These are phyloP conservation scores for Aureobasidium sp. DNA, from an alignment of 2,329 filamentous ascomycete genomes.

Conservation along the genomic window DNA sequence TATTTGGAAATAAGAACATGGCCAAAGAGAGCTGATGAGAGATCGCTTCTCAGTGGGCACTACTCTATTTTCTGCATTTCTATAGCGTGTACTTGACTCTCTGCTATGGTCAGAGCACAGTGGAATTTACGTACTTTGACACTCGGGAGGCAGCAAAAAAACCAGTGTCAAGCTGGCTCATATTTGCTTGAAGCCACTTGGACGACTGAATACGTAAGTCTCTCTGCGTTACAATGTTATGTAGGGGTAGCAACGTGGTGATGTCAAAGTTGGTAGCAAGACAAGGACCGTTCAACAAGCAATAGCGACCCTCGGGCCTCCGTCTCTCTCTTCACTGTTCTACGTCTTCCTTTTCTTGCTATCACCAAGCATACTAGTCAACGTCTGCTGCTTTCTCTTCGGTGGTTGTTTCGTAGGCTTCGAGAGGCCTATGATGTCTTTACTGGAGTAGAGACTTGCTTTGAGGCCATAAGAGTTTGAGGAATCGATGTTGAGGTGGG, in stretches of 20 bases:
- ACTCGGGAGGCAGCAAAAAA: constrained; percentile 25
- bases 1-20: no score
- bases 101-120: no score
- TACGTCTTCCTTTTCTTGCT: neutral
- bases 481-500: constrained; percentile 36
- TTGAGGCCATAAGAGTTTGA: constrained; percentile 35
- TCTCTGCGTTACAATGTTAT: neutral
- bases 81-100: no score
- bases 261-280: neutral
- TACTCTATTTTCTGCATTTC: no score
- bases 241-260: neutral
- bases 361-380: neutral
- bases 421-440: constrained; percentile 23
- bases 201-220: neutral
- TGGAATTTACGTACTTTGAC: no score
- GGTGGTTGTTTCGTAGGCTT: neutral
- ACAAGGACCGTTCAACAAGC: neutral
- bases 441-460: constrained; percentile 39
- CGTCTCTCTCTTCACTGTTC: neutral
- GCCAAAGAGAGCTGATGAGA: no score
- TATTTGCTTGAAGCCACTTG: no score
- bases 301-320: neutral
- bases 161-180: no score
- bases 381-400: constrained; percentile 1
- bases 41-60: no score